Evolutionary conservation across 1,139 yeast genomes (phyloP).

Genomic region (Candida tetrigidarum): DNA sequence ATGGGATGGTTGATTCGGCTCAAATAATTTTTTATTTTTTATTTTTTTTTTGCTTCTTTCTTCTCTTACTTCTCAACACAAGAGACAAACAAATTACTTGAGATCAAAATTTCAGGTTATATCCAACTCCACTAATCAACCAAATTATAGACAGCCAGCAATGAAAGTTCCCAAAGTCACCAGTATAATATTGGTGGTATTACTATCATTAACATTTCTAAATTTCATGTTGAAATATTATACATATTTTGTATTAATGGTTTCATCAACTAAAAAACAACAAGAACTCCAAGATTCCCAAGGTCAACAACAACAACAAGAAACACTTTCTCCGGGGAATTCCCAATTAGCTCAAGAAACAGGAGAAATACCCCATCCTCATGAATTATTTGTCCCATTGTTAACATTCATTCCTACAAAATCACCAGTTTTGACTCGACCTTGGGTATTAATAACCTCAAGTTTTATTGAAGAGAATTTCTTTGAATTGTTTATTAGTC

Average conservation of each 20-base stretch:
- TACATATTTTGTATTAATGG: slow-evolving; percentile 36
- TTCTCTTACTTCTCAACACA: not conserved
- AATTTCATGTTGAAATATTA: slow-evolving; percentile 35
- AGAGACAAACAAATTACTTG: too few relatives aligned
- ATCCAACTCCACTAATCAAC: not conserved
- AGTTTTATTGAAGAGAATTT: slow-evolving; percentile 40
- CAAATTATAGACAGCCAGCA: too few relatives aligned
- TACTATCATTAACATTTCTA: slow-evolving; percentile 31
- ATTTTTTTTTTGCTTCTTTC: not conserved
- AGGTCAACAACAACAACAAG: not conserved
- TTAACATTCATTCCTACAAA: slow-evolving; percentile 43
- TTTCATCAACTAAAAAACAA: slow-evolving; percentile 31
- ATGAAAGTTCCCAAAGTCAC: slow-evolving; percentile 45
- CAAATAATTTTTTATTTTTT: too few relatives aligned
- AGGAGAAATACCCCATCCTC: slow-evolving; percentile 45
- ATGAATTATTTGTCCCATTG: slow-evolving; percentile 44
- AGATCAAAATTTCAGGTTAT: too few relatives aligned
- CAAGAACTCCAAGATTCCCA: not conserved
- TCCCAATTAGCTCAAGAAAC: slow-evolving; percentile 34
- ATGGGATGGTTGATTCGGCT: not conserved
- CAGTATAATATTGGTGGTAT: slow-evolving; percentile 37
- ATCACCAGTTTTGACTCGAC: slow-evolving; percentile 39
- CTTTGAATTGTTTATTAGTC: slow-evolving; percentile 30
- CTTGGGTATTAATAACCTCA: slow-evolving; percentile 44
- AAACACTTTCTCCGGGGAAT: slow-evolving; percentile 15